Evolutionary conservation across 306 rosid genomes (phyloP).

Genomic region (Inga leiocalycina): DNA sequence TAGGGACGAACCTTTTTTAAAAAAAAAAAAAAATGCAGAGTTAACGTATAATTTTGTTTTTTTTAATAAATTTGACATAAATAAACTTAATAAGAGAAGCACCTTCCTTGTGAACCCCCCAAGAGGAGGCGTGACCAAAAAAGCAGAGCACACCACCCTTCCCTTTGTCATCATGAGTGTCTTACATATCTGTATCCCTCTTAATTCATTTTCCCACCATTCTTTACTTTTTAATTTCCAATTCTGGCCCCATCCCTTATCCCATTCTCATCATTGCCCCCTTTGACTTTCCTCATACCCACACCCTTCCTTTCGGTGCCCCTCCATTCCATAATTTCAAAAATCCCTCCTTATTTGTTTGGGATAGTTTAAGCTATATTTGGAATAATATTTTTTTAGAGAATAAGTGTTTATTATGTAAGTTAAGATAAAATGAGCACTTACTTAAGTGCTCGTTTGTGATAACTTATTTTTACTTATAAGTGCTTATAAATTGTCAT

Average conservation of each 20-base stretch:
- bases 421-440: no score
- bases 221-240: background rate
- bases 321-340: background rate
- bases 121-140: background rate
- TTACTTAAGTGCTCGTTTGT: no score
- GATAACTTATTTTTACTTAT: no score
- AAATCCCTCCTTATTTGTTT: no score
- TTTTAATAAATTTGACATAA: no score
- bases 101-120: background rate
- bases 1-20: background rate
- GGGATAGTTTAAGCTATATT: no score
- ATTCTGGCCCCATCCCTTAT: background rate
- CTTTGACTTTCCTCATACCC: background rate
- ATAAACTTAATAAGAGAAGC: background rate
- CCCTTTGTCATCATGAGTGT: background rate
- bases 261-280: background rate
- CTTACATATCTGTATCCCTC: background rate
- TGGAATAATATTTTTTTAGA: no score
- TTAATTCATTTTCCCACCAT: background rate
- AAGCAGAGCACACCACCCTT: background rate
- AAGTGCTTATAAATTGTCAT: no score
- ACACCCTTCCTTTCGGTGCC: background rate
- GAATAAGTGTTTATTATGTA: no score
- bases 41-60: no score
- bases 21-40: no score